Evolutionary conservation across 257 asterid genomes (phyloP).

Genomic region (Solanum lignicaule): DNA sequence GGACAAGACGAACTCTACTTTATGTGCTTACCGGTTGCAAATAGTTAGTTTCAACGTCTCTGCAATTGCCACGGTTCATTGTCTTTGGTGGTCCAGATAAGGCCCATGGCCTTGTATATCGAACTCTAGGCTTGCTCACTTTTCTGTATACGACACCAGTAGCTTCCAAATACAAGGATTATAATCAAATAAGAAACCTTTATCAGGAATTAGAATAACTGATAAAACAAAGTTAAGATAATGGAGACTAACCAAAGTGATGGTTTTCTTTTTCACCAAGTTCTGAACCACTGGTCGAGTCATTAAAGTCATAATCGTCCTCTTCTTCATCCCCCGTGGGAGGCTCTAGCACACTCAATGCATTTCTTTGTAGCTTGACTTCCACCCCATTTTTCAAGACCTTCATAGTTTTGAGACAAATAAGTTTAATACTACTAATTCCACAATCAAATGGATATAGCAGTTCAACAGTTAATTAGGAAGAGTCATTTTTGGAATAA

Average conservation of each 20-base stretch:
- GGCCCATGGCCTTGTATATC: conserved; percentile 57
- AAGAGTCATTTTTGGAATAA: not conserved
- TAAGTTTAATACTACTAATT: not conserved
- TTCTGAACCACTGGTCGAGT: conserved; percentile 79
- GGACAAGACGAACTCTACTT: not conserved
- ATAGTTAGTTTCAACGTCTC: conserved; percentile 39
- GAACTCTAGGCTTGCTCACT: conserved; percentile 62
- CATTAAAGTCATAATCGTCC: conserved; percentile 56
- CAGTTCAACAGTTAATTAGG: not conserved
- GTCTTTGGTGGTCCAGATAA: conserved; percentile 47
- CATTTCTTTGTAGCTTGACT: conserved; percentile 92
- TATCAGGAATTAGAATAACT: not conserved
- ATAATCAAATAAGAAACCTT: not conserved
- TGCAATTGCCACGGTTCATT: conserved; percentile 29
- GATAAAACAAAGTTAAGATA: conserved; percentile 2
- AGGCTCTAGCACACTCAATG: conserved; percentile 82
- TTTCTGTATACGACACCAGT: conserved; percentile 53
- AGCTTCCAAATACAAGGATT: conserved; percentile 34
- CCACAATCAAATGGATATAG: not conserved
- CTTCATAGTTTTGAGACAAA: conserved; percentile 17
- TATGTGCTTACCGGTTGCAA: conserved; percentile 36
- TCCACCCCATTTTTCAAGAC: conserved; percentile 92
- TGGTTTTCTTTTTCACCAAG: conserved; percentile 44
- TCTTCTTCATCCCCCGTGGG: conserved; percentile 89
- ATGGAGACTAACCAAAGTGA: conserved; percentile 46